Conservation (phyloP, 1,139 yeast genomes). For the Sugiyamaella sp. region DNA sequence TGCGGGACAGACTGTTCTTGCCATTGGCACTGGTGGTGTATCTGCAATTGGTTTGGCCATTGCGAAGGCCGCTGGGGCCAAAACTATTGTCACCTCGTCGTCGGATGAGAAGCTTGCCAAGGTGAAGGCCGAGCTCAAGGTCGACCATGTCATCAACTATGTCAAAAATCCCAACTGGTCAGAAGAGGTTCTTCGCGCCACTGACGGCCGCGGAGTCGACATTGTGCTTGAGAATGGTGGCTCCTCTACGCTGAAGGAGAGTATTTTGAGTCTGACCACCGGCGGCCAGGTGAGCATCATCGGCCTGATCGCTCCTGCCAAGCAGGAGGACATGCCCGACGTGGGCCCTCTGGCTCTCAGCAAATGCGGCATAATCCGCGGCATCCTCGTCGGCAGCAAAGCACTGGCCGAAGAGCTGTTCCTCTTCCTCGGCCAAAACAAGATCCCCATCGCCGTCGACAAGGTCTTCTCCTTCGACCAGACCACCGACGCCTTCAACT, state of each 20-base stretch:
- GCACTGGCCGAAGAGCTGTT: constrained; percentile 23
- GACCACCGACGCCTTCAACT: constrained; percentile 24
- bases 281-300: constrained; percentile 26
- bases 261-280: constrained; percentile 20
- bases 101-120: constrained; percentile 27
- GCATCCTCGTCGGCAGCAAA: constrained; percentile 26
- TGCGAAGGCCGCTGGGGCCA: constrained; percentile 30
- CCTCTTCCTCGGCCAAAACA: constrained; percentile 23
- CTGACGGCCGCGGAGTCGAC: constrained; percentile 26
- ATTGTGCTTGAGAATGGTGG: constrained; percentile 29
- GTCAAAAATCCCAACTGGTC: constrained; percentile 25
- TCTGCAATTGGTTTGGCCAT: constrained; percentile 27
- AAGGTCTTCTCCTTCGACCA: constrained; percentile 24
- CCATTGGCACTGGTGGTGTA: constrained; percentile 30
- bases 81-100: constrained; percentile 27
- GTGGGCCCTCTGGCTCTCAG: constrained; percentile 18
- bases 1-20: constrained; percentile 29
- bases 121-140: constrained; percentile 22
- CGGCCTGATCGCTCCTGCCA: constrained; percentile 26
- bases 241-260: constrained; percentile 23
- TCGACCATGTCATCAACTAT: constrained; percentile 27
- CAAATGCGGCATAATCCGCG: constrained; percentile 23
- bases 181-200: constrained; percentile 23
- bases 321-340: constrained; percentile 23
- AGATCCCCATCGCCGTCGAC: constrained; percentile 25